Conservation (phyloP, 371 early-diverging fungal species). For the Circinella minor region DNA sequence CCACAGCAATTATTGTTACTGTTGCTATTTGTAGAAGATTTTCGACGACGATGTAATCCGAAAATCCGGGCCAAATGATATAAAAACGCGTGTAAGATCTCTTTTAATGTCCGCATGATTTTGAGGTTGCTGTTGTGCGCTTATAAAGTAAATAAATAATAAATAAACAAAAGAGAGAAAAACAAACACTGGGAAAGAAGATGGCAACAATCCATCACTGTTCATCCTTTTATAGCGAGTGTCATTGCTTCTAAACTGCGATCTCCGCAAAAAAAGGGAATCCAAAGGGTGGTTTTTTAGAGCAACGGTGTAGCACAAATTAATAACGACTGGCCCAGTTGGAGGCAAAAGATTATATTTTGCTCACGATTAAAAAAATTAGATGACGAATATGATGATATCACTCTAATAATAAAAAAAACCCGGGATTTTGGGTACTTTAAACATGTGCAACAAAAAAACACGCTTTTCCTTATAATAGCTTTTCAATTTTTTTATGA, state of each 20-base stretch:
- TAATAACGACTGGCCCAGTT: slow-evolving; percentile 14
- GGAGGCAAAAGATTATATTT: slow-evolving; percentile 10
- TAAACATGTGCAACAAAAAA: too few species aligned
- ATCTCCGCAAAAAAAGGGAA: slow-evolving; percentile 7
- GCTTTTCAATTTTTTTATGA: too few species aligned
- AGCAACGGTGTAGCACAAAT: slow-evolving; percentile 14
- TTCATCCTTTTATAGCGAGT: slow-evolving; percentile 5
- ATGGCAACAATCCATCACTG: not conserved
- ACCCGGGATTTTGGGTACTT: not conserved
- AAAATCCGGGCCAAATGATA: slow-evolving; percentile 8
- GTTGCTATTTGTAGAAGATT: not conserved
- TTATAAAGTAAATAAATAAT: too few species aligned
- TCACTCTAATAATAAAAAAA: not conserved
- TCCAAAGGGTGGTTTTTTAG: slow-evolving; percentile 1
- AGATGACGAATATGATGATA: slow-evolving; percentile 11
- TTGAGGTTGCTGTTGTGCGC: too few species aligned
- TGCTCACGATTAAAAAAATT: slow-evolving; percentile 11
- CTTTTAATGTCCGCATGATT: slow-evolving; percentile 4
- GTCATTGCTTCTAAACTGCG: slow-evolving; percentile 7
- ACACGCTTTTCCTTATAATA: too few species aligned
- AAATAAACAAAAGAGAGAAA: slow-evolving; percentile 8
- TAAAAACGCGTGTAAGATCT: not conserved
- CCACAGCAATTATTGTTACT: not conserved
- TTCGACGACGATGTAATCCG: slow-evolving; percentile 12
- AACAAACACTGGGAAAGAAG: not conserved